Base-by-base conservation (phyloP, 2,329 filamentous ascomycete genomes). In the Gliomastix tumulicola region DNA sequence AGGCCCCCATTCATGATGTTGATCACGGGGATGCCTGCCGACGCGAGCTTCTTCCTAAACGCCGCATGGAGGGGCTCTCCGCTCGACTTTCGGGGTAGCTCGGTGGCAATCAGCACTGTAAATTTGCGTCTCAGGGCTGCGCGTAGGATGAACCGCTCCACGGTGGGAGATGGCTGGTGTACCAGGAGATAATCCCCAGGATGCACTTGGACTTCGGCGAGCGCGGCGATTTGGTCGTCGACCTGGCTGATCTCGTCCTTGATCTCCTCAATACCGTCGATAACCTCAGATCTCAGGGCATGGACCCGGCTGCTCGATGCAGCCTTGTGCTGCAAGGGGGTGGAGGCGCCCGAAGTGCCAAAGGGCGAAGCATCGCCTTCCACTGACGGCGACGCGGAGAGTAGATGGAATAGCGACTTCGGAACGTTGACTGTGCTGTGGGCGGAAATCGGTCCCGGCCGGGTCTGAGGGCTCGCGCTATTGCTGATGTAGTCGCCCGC, bases 181-280 rank as follows among this genome's bases (percentile, higher is more conserved):
- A 89, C 89, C 43, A 98, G 76, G 44, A 98, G 86, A 49, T 89
- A 84, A 59, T 98, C 90, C 54, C 90, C 88, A 2, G 87, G 85
- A 55, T 94, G 87, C 45, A 98, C 94, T 59, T 96, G 86, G 33
- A 94, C 86, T 44, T 94, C 83, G 3, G 89, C 86, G 45, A 88
- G 84, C 17, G 80, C 79, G 3, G 90, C 86, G 49, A 98, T 94
- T 60, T 95, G 88, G 53, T 94, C 88, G 55, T 96, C 92, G 7
- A 88, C 88, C 54, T 90, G 84, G 46, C 84, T 83, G 39, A 98
- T 81, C 63, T 98, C 92, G 54, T 98, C 92, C 59, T 94, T 85
- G 41, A 98, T 88, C 58, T 98, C 92, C 50, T 88, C 82, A 50
- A 98, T 96, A 30, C 89, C 92, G 49, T 92, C 86, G 46, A 96